Base-by-base conservation (phyloP, 2,329 filamentous ascomycete species). In the Byssochlamys sp. region DNA sequence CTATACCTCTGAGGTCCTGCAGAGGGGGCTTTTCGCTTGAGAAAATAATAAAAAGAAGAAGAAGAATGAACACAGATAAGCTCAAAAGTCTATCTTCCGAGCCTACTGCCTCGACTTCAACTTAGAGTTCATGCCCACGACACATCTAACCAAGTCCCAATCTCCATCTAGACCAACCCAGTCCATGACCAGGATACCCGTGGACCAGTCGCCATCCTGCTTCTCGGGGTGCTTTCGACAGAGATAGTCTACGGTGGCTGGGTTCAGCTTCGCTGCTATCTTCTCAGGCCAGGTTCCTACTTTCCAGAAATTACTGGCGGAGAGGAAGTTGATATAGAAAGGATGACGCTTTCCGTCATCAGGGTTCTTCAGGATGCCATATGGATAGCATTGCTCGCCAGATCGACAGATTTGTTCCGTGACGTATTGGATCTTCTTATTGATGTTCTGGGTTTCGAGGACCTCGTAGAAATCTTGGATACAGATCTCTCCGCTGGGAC, bases 401-500 rank as follows among this genome's bases (percentile, higher is more conserved):
- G 91, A 84, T 29, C 90, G 84, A 69, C 87, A 85, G 52, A 96
- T 83, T 65, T 96, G 91, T 26, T 86, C 85, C 59, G 81, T 85
- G 55, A 84, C 84, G 66, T 86, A 86, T 49, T 80, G 74, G 59
- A 95, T 87, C 80, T 97, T 99, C 73, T 86, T 84, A 39, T 86
- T 79, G 59, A 97, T 92, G 65, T 87, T 87, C 59, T 83, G 78
- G 25, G 82, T 84, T 72, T 90, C 84, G 52, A 86, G 76, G 33
- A 99, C 85, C 68, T 95, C 90, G 79, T 95, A 97, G 73, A 92
- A 96, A 76, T 97, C 94, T 76, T 97, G 94, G 49, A 97, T 86
- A 62, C 89, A 86, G 59, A 96, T 84, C 61, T 85, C 79, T 2
- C 89, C 90, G 65, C 85, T 85, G 7, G 83, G 82, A 53, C 83